Evolutionary conservation across 2,329 filamentous ascomycete genomes (phyloP).

Genomic region (Sporothrix mexicana): DNA sequence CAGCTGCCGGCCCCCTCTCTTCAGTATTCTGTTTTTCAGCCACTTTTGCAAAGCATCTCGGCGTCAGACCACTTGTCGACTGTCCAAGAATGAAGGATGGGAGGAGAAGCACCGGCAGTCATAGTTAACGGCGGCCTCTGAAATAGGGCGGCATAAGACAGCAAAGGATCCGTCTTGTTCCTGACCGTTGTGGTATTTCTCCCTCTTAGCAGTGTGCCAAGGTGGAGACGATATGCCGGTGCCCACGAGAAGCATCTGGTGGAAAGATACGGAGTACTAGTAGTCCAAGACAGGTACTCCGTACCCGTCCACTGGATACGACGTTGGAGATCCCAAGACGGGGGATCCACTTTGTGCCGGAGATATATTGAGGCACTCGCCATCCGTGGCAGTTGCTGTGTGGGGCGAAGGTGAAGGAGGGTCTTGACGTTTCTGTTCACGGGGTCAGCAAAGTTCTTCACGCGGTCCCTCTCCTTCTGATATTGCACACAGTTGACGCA

Average conservation of each 20-base stretch:
- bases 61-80: neutral
- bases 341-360: conserved; percentile 13
- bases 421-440: conserved; percentile 24
- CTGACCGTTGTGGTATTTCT: neutral
- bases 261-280: too few species aligned
- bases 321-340: conserved; percentile 21
- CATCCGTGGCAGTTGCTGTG: neutral
- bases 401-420: neutral
- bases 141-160: too few species aligned
- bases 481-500: neutral
- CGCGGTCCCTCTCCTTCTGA: neutral
- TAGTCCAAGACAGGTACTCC: neutral
- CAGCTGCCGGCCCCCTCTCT: neutral
- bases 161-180: neutral
- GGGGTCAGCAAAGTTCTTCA: conserved; percentile 32
- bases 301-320: conserved; percentile 24
- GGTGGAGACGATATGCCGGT: neutral
- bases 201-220: too few species aligned
- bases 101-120: neutral
- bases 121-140: too few species aligned
- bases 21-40: too few species aligned
- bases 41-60: neutral
- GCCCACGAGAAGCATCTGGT: neutral
- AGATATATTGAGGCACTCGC: neutral
- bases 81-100: neutral